phyloP scores from a whole-genome alignment of 2,329 filamentous ascomycete species.

The Penicillium brasilianum region DNA sequence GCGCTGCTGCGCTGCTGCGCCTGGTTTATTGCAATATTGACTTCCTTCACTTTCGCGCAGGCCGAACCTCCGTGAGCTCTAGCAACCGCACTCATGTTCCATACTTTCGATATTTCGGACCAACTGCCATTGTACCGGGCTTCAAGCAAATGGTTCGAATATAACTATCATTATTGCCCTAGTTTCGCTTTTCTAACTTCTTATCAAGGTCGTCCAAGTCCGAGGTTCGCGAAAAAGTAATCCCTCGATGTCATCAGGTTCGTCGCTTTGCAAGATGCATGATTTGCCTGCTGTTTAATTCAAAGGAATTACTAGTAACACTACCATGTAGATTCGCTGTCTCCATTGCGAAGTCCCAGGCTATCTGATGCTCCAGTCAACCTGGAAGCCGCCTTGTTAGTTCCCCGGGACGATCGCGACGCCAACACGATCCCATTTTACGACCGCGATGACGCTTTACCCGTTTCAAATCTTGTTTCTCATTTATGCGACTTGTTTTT shows the following conservation, averaged over 20 bases:
- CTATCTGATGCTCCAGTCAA: conserved; percentile 27
- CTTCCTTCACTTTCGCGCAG: conserved; percentile 23
- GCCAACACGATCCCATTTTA: conserved; percentile 69
- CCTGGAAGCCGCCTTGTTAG: conserved; percentile 26
- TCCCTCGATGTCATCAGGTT: conserved; percentile 46
- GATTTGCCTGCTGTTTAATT: background rate
- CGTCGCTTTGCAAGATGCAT: conserved; percentile 18
- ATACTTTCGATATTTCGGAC: conserved; percentile 89
- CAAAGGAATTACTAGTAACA: background rate
- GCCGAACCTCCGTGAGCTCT: conserved; percentile 45
- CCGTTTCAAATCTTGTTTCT: conserved; percentile 75
- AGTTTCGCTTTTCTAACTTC: conserved; percentile 39
- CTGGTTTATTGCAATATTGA: conserved; percentile 14
- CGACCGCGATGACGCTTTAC: conserved; percentile 70
- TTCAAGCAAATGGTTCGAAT: conserved; percentile 83
- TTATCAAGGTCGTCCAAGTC: conserved; percentile 62
- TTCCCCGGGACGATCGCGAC: conserved; percentile 39
- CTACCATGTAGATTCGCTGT: conserved; percentile 39
- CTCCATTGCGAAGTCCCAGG: conserved; percentile 44
- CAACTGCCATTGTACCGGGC: conserved; percentile 86
- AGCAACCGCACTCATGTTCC: conserved; percentile 63
- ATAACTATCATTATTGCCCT: background rate
- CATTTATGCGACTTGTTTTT: conserved; percentile 83
- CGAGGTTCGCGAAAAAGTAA: conserved; percentile 58
- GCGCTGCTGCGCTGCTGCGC: background rate